Evolutionary conservation across 768 basidiomycete species (phyloP).

Genomic region (Rhodotorula toruloides): DNA sequence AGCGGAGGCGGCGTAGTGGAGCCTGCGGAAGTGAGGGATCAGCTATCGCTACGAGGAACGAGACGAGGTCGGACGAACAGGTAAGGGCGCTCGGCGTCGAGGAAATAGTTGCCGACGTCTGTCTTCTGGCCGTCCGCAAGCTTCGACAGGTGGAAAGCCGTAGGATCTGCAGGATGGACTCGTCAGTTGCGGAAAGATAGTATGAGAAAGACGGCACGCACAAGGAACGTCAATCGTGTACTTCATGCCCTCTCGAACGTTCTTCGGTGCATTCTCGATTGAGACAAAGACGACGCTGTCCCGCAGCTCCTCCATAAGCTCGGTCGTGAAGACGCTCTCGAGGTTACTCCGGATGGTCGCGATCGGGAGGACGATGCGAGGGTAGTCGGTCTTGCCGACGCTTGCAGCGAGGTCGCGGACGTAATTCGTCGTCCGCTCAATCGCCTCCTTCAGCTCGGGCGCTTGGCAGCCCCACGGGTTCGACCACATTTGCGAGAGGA

Average conservation of each 20-base stretch:
- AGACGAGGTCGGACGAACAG: slow-evolving; percentile 1
- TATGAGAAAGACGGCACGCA: background rate
- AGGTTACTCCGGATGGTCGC: slow-evolving; percentile 26
- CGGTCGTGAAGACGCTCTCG: slow-evolving; percentile 19
- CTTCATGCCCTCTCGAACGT: slow-evolving; percentile 23
- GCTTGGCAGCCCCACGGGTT: slow-evolving; percentile 34
- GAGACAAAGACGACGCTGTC: slow-evolving; percentile 30
- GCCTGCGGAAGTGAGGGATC: background rate
- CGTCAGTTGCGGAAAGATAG: background rate
- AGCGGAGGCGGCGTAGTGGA: slow-evolving; percentile 37
- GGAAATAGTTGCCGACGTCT: slow-evolving; percentile 19
- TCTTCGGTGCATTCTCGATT: slow-evolving; percentile 35
- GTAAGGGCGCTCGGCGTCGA: slow-evolving; percentile 28
- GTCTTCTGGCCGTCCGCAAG: slow-evolving; percentile 10
- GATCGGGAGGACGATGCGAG: slow-evolving; percentile 30
- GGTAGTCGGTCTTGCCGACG: slow-evolving; percentile 30
- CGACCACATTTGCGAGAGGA: slow-evolving; percentile 33
- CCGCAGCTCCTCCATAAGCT: slow-evolving; percentile 28
- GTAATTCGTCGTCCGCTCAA: slow-evolving; percentile 27
- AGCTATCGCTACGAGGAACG: background rate
- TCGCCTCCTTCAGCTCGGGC: slow-evolving; percentile 18
- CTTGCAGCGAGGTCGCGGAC: slow-evolving; percentile 24
- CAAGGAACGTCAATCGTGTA: slow-evolving; percentile 37
- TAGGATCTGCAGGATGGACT: slow-evolving; percentile 18
- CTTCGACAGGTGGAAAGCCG: slow-evolving; percentile 33